These are phyloP conservation scores for Aspergillus hortae DNA, from an alignment of 2,329 filamentous ascomycete species.

Conservation along the genomic window DNA sequence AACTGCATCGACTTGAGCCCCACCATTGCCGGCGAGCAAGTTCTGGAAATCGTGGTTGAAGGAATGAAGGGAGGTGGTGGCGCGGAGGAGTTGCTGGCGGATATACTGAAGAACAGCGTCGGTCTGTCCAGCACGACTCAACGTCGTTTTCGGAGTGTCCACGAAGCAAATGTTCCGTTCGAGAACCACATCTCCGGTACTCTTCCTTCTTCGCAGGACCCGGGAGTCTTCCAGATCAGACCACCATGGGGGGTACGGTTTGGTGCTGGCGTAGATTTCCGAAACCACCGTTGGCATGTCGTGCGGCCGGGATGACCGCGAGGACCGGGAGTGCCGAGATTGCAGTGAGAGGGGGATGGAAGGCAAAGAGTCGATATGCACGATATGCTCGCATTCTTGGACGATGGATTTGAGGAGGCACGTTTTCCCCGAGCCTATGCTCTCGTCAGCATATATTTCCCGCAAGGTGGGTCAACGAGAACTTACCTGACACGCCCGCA, in stretches of 20 bases:
- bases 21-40: slow-evolving; percentile 76
- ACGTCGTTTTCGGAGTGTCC: slow-evolving; percentile 66
- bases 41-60: slow-evolving; percentile 71
- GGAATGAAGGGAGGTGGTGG: slow-evolving; percentile 59
- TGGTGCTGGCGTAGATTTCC: slow-evolving; percentile 75
- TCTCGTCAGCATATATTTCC: neutral
- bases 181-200: slow-evolving; percentile 70
- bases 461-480: neutral
- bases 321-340: slow-evolving; percentile 18
- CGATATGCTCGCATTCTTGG: slow-evolving; percentile 83
- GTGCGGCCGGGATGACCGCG: slow-evolving; percentile 16
- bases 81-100: slow-evolving; percentile 63
- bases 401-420: slow-evolving; percentile 85
- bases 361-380: slow-evolving; percentile 73
- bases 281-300: slow-evolving; percentile 42
- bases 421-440: slow-evolving; percentile 76
- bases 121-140: slow-evolving; percentile 52
- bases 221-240: slow-evolving; percentile 68
- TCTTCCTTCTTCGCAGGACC: slow-evolving; percentile 62
- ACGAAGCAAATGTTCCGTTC: slow-evolving; percentile 94
- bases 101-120: slow-evolving; percentile 67
- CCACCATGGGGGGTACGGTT: slow-evolving; percentile 87
- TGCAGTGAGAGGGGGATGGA: slow-evolving; percentile 14
- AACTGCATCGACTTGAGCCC: slow-evolving; percentile 77
- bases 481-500: slow-evolving; percentile 69